phyloP scores from a whole-genome alignment of 2,329 filamentous ascomycete genomes.

The Diplodia scrobiculata region DNA sequence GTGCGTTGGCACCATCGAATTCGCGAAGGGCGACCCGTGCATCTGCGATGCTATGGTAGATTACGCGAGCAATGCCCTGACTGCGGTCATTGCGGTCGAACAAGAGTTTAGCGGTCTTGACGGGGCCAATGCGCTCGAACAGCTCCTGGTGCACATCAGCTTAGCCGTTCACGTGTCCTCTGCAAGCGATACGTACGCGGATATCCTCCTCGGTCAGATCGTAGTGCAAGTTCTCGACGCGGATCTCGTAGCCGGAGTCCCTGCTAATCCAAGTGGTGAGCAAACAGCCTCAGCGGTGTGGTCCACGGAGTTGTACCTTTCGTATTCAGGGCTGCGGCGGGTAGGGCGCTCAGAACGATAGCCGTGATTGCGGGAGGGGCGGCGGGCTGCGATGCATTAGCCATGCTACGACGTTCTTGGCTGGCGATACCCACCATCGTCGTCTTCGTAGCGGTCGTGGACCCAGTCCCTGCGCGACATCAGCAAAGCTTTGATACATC shows the following conservation, averaged over 20 bases:
- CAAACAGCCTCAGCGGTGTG: neutral
- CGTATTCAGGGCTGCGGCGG: slow-evolving; percentile 28
- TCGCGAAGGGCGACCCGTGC: slow-evolving; percentile 74
- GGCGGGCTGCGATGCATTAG: slow-evolving; percentile 31
- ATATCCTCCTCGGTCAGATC: slow-evolving; percentile 84
- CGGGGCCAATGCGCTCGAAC: slow-evolving; percentile 74
- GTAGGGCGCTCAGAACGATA: slow-evolving; percentile 37
- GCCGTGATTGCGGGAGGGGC: slow-evolving; percentile 30
- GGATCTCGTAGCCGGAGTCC: slow-evolving; percentile 67
- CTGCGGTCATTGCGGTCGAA: slow-evolving; percentile 90
- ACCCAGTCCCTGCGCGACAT: slow-evolving; percentile 74
- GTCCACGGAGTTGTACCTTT: slow-evolving; percentile 3
- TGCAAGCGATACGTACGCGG: slow-evolving; percentile 57
- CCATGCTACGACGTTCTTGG: slow-evolving; percentile 33
- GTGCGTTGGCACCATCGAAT: slow-evolving; percentile 88
- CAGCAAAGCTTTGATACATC: slow-evolving; percentile 32
- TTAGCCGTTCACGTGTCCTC: neutral
- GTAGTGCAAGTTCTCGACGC: slow-evolving; percentile 89
- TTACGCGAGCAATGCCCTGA: slow-evolving; percentile 80
- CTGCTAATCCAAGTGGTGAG: slow-evolving; percentile 47
- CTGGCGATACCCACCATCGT: slow-evolving; percentile 39
- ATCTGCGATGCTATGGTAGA: slow-evolving; percentile 70
- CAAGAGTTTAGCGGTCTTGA: slow-evolving; percentile 68
- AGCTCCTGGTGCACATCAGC: slow-evolving; percentile 62
- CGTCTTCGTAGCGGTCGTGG: slow-evolving; percentile 83